phyloP scores from a whole-genome alignment of 2,329 filamentous ascomycete species.

The Pseudogymnoascus sp. region DNA sequence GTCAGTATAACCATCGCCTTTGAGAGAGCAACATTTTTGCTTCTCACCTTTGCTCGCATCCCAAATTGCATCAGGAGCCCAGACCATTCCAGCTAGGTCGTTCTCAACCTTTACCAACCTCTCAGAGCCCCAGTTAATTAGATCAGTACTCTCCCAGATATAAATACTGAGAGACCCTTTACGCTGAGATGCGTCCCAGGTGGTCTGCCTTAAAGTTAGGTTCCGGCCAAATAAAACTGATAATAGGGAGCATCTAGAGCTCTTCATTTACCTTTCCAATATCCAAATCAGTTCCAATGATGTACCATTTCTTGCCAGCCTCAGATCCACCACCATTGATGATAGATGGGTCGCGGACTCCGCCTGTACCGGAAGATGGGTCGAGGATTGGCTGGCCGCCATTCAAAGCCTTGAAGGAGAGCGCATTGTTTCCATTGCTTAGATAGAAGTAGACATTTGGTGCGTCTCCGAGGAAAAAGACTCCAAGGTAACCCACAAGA shows the following conservation, averaged over 20 bases:
- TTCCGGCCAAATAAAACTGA: background rate
- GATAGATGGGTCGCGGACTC: constrained; percentile 45
- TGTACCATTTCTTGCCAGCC: constrained; percentile 45
- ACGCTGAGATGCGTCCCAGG: constrained; percentile 44
- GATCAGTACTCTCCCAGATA: constrained; percentile 46
- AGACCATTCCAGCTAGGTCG: constrained; percentile 48
- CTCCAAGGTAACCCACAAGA: constrained; percentile 44
- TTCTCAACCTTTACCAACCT: constrained; percentile 44
- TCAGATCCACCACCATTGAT: constrained; percentile 40
- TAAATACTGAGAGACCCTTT: constrained; percentile 45
- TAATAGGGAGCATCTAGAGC: background rate
- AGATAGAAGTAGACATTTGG: constrained; percentile 47
- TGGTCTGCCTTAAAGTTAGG: constrained; percentile 32
- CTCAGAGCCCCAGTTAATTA: constrained; percentile 42
- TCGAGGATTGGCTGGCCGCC: constrained; percentile 39
- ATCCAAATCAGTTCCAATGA: constrained; percentile 46
- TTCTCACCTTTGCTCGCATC: constrained; percentile 35
- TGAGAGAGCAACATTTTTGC: background rate
- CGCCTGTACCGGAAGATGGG: constrained; percentile 43
- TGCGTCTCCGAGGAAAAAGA: constrained; percentile 46
- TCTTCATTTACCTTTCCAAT: constrained; percentile 35
- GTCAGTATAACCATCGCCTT: background rate
- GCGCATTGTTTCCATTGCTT: constrained; percentile 43
- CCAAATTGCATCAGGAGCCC: constrained; percentile 49
- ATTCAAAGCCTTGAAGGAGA: constrained; percentile 43